Conservation (phyloP, 2,329 filamentous ascomycete genomes). For the Cladosporium cucumerinum region DNA sequence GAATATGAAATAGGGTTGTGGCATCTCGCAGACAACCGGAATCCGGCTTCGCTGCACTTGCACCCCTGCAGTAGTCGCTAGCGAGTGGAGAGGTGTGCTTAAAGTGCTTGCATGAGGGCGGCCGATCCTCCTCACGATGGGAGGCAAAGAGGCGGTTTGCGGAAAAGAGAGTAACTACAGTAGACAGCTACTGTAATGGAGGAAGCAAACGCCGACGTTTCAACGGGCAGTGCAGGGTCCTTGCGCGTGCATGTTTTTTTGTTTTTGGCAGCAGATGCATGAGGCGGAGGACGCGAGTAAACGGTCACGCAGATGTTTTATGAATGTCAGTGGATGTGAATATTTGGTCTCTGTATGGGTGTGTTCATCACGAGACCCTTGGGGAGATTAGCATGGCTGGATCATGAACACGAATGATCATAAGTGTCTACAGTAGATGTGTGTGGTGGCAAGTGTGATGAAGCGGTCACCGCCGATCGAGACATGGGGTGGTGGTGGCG, state of each 20-base stretch:
- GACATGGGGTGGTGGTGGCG: background rate
- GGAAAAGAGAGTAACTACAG: background rate
- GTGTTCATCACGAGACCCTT: conserved; percentile 4
- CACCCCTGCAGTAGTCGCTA: conserved; percentile 2
- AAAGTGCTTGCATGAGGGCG: background rate
- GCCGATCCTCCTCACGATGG: background rate
- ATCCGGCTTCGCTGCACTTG: background rate
- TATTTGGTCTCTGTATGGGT: background rate
- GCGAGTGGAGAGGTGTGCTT: background rate
- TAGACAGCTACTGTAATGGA: no score
- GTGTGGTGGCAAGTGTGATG: conserved; percentile 1
- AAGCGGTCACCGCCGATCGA: background rate
- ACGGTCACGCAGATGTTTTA: background rate
- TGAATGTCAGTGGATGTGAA: background rate
- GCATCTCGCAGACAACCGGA: conserved; percentile 15
- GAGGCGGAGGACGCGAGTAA: background rate
- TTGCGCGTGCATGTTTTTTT: background rate
- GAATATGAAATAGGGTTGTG: background rate
- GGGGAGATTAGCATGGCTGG: background rate
- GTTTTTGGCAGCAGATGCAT: background rate
- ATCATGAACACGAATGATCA: background rate
- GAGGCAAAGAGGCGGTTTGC: background rate
- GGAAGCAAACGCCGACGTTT: conserved; percentile 6
- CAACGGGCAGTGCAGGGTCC: background rate
- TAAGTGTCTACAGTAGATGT: background rate